Base-by-base conservation (phyloP, 129 eudicot genomes). In the Dittrichia graveolens region DNA sequence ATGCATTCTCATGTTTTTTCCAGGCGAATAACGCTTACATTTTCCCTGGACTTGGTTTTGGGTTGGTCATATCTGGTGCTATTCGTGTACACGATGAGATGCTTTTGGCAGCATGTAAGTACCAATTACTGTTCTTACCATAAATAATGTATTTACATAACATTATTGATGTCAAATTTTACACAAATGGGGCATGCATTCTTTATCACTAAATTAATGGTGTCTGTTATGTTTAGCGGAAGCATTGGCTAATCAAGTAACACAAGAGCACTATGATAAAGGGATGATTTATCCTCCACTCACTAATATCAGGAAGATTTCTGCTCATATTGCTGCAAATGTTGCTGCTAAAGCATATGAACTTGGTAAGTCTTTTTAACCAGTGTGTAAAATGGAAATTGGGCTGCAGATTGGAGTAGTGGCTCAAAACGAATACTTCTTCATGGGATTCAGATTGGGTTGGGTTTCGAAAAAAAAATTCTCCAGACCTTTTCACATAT, bases 81-180 rank as follows among this genome's bases (percentile, higher is more conserved):
- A 93, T 93, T 35, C 95, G 98, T 46, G 91, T 89, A 43, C 98
- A 89, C 34, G 88, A 93, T 31, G 96, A 87, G 50, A 89, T 93
- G 96, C 98, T 93, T 76, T 80, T 93, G 63, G 96, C 96, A 61
- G 98, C 98, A 38, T 89, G 98, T 93, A 83, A 93, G 98, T 79
- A 73, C 63, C 7, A 12, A 40, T 67, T 40, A 6, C 14, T 18
- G n/a, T 67, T 67, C 44, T 8, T 75, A 55, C 24, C 61, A 41
- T 31, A 11, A 61, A 64, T 31, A 64, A 49, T 39, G 65, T 37
- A 13, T 31, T 16, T 56, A 24, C 31, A 24, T 35, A 15, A 64
- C 34, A 50, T 62, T 38, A 39, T 49, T 16, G 49, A 8, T 49
- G 15, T 5, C 49, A 52, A 52, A n/a, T 38, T 57, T 19, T 57